These are phyloP conservation scores for Aegilops tauschii DNA, from an alignment of 176 grass and related monocot species.

Conservation along the genomic window DNA sequence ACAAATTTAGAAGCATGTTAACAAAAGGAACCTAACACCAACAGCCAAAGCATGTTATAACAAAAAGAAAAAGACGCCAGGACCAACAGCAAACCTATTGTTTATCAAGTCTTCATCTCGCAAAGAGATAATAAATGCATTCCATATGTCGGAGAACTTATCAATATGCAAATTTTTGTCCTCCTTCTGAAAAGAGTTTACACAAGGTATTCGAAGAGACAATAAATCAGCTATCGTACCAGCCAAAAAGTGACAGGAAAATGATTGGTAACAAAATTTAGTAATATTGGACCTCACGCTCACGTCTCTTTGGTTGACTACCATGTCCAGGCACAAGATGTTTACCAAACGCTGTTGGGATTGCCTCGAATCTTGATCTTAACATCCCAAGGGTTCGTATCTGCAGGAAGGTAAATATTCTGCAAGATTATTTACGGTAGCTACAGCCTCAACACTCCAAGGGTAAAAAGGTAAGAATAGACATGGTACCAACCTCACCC, in stretches of 20 bases:
- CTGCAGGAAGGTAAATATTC: slow-evolving; percentile 48
- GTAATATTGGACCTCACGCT: slow-evolving; percentile 37
- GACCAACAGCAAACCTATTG: slow-evolving; percentile 51
- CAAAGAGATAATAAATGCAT: slow-evolving; percentile 82
- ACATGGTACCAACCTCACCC: slow-evolving; percentile 72
- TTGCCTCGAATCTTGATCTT: slow-evolving; percentile 81
- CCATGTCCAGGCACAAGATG: slow-evolving; percentile 46
- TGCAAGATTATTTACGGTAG: slow-evolving; percentile 17
- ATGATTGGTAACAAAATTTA: background rate
- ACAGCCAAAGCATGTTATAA: slow-evolving; percentile 21
- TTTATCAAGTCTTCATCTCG: slow-evolving; percentile 88
- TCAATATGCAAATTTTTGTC: slow-evolving; percentile 39
- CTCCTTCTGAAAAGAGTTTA: slow-evolving; percentile 42
- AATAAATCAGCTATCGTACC: background rate
- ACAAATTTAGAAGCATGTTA: slow-evolving; percentile 3
- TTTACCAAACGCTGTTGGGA: slow-evolving; percentile 60
- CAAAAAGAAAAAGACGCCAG: slow-evolving; percentile 4
- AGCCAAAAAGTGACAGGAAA: background rate
- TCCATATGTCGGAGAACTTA: slow-evolving; percentile 75
- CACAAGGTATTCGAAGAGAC: background rate
- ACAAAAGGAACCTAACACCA: slow-evolving; percentile 19
- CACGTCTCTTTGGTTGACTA: background rate
- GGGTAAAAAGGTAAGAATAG: background rate
- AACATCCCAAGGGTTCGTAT: slow-evolving; percentile 96
- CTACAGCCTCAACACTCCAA: slow-evolving; percentile 7